phyloP scores from a whole-genome alignment of 169 alveolate genomes.

The Cryptosporidium felis region DNA sequence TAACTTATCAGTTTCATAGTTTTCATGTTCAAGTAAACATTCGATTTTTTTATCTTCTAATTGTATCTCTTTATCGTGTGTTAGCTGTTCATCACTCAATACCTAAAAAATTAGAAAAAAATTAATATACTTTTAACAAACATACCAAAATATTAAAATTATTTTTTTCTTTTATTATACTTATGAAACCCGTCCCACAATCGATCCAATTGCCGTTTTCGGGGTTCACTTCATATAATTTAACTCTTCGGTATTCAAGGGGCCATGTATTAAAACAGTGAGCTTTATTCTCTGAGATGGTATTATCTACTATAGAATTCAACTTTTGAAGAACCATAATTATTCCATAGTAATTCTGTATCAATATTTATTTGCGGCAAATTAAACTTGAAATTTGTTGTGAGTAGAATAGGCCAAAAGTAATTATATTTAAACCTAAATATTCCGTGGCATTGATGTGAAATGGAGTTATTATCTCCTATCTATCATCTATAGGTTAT shows the following conservation, averaged over 20 bases:
- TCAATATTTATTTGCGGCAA: no score
- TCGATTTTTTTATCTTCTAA: conserved; percentile 1
- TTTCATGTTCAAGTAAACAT: conserved; percentile 3
- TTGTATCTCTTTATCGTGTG: not conserved
- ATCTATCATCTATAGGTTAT: no score
- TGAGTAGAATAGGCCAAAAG: no score
- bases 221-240: conserved; percentile 77
- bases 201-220: conserved; percentile 71
- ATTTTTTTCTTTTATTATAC: not conserved
- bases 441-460: no score
- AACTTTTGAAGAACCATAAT: conserved; percentile 22
- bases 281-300: not conserved
- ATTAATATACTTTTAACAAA: not conserved
- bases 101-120: not conserved
- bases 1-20: conserved; percentile 1
- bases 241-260: conserved; percentile 72
- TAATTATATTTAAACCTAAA: no score
- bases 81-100: conserved; percentile 2
- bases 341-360: no score
- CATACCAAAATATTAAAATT: conserved; percentile 46
- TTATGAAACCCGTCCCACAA: conserved; percentile 65
- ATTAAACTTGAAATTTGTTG: no score
- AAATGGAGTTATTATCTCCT: no score
- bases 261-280: conserved; percentile 43
- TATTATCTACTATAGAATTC: not conserved